Conservation (phyloP, 164 flowering plant genomes). For the Nymphaea thermarum region DNA sequence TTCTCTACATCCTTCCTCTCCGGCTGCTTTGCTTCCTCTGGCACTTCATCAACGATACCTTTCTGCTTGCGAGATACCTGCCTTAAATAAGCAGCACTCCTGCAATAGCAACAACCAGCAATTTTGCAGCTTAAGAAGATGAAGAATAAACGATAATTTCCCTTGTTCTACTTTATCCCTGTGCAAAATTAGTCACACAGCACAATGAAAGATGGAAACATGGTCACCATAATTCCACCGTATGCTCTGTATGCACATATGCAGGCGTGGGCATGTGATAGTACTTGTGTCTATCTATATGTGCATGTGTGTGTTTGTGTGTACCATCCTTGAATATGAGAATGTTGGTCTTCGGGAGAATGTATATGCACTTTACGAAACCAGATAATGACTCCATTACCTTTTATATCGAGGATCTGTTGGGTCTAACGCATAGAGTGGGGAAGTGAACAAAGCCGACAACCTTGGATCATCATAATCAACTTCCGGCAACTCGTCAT, state of each 20-base stretch:
- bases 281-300: too few species aligned
- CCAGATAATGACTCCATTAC: constrained; percentile 18
- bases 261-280: too few species aligned
- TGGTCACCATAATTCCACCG: too few species aligned
- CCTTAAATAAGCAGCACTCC: constrained; percentile 74
- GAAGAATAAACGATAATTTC: not conserved
- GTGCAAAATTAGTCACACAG: not conserved
- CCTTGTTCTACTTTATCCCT: not conserved
- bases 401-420: constrained; percentile 86
- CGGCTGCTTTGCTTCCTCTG: constrained; percentile 2
- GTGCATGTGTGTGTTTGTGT: too few species aligned
- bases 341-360: not conserved
- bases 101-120: constrained; percentile 32
- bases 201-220: not conserved
- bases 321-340: not conserved
- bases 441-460: constrained; percentile 39
- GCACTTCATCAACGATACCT: constrained; percentile 11
- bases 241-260: too few species aligned
- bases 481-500: constrained; percentile 46
- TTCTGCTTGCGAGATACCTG: constrained; percentile 41
- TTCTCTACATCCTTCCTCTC: constrained; percentile 8
- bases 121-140: not conserved
- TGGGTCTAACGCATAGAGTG: constrained; percentile 74
- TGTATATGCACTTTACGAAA: not conserved
- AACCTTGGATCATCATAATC: constrained; percentile 68